These are phyloP conservation scores for Rhizopogon vesiculosus DNA, from an alignment of 768 basidiomycete genomes.

Conservation along the genomic window DNA sequence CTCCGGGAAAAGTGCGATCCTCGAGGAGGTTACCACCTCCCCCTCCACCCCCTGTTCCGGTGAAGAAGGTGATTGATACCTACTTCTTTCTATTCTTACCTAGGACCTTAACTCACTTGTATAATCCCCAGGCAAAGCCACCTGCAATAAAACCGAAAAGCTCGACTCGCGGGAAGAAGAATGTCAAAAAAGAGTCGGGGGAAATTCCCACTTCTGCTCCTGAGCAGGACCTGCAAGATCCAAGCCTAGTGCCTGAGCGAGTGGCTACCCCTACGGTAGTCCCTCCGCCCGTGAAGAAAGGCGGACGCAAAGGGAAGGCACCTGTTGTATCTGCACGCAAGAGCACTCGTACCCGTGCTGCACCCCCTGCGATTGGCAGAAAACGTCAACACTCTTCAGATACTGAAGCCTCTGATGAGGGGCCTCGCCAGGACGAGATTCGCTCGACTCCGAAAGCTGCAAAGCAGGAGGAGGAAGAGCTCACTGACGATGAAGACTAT, in stretches of 20 bases:
- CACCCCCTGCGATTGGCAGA: conserved; percentile 7
- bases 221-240: conserved; percentile 37
- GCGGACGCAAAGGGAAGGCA: neutral
- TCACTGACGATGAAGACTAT: conserved; percentile 38
- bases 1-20: neutral
- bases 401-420: conserved; percentile 18
- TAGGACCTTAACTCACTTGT: neutral
- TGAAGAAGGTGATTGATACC: conserved; percentile 13
- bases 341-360: conserved; percentile 1
- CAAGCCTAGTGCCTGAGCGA: conserved; percentile 6
- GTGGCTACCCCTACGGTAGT: conserved; percentile 4
- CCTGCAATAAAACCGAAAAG: conserved; percentile 8
- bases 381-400: conserved; percentile 22
- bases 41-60: neutral
- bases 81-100: neutral
- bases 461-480: conserved; percentile 36
- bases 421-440: neutral
- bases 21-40: conserved; percentile 5
- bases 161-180: conserved; percentile 6
- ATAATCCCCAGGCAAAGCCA: conserved; percentile 5
- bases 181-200: conserved; percentile 21
- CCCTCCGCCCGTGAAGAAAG: conserved; percentile 3
- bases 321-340: conserved; percentile 3
- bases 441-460: conserved; percentile 11
- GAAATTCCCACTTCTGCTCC: conserved; percentile 59